Conservation (phyloP, 1,139 yeast genomes). For the Kluyveromyces sp. region DNA sequence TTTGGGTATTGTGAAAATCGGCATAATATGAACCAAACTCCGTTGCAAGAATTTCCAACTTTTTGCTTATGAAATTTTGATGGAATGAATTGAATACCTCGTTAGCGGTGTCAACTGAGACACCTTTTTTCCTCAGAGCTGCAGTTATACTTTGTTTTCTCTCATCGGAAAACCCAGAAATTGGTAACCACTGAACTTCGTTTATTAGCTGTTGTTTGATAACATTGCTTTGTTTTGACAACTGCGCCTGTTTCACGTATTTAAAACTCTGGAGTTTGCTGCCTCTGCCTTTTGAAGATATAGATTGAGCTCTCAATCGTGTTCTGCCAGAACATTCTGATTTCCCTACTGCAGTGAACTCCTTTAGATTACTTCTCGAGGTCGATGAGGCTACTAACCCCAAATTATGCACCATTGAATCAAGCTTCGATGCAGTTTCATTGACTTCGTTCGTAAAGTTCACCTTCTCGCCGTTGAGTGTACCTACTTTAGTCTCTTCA, state of each 20-base stretch:
- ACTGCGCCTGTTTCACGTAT: constrained; percentile 13
- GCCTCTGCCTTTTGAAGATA: not conserved
- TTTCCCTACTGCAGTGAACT: not conserved
- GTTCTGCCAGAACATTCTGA: not conserved
- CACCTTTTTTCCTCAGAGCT: constrained; percentile 6
- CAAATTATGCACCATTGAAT: not conserved
- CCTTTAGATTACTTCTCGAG: not conserved
- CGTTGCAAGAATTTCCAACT: constrained; percentile 10
- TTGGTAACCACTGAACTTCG: constrained; percentile 9
- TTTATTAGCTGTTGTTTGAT: constrained; percentile 9
- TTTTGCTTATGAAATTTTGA: constrained; percentile 8
- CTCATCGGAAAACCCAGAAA: constrained; percentile 10
- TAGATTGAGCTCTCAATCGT: not conserved
- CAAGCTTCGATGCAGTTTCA: not conserved
- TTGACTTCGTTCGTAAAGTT: not conserved
- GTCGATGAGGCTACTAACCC: not conserved
- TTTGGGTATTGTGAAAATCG: not conserved
- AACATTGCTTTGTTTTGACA: constrained; percentile 11
- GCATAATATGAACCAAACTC: constrained; percentile 8
- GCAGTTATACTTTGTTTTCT: constrained; percentile 6
- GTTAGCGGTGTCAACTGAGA: constrained; percentile 1
- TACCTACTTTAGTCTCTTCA: not conserved
- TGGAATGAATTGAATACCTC: constrained; percentile 10
- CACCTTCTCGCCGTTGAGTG: not conserved
- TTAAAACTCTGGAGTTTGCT: constrained; percentile 7